Conservation (phyloP, 768 basidiomycete genomes). For the Suillus occidentalis region DNA sequence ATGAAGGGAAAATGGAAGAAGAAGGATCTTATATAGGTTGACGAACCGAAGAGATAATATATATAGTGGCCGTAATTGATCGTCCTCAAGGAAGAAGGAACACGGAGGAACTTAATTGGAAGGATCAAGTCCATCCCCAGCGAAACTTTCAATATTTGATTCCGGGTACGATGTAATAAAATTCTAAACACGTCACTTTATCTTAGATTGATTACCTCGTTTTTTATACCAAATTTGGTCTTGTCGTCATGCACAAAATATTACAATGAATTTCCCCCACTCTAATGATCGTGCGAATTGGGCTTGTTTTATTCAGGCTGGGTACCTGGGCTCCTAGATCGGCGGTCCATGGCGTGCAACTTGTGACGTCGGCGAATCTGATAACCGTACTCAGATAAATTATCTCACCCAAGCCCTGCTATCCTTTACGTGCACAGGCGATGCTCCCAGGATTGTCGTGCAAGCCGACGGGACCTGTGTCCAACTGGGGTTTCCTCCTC, state of each 20-base stretch:
- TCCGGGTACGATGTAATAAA: constrained; percentile 15
- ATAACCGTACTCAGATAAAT: background rate
- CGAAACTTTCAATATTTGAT: constrained; percentile 21
- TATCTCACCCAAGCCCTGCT: constrained; percentile 1
- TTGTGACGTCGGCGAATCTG: background rate
- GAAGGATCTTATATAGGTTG: constrained; percentile 20
- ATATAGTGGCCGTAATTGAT: constrained; percentile 23
- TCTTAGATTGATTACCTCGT: too few species aligned
- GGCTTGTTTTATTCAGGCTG: constrained; percentile 1
- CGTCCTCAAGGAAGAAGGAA: constrained; percentile 20
- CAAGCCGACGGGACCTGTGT: background rate
- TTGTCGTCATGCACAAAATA: background rate
- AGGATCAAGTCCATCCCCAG: constrained; percentile 20
- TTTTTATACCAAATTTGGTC: constrained; percentile 19
- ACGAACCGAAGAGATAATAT: constrained; percentile 12
- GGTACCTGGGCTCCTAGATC: constrained; percentile 7
- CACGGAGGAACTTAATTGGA: constrained; percentile 14
- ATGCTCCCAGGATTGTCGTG: background rate
- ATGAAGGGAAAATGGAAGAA: constrained; percentile 12
- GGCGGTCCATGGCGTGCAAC: constrained; percentile 7
- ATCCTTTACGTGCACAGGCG: background rate
- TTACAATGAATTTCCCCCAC: background rate
- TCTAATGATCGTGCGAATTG: constrained; percentile 21
- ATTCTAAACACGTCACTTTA: constrained; percentile 2
- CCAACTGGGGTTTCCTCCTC: background rate